phyloP scores from a whole-genome alignment of 352 stramenopile genomes.

The Phytopythium mirpurense region DNA sequence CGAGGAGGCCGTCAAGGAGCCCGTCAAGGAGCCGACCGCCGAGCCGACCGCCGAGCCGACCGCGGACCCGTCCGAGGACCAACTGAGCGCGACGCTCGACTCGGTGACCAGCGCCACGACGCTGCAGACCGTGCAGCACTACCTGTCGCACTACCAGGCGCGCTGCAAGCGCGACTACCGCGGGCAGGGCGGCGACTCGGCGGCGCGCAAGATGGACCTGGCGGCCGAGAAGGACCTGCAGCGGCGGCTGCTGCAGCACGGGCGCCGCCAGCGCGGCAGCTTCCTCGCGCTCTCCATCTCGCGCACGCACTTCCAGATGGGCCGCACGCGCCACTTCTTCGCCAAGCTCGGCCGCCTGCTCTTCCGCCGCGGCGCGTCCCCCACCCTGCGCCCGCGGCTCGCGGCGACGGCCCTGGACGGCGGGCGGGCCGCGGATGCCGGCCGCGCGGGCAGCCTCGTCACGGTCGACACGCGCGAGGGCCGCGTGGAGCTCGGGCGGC shows the following conservation, averaged over 20 bases:
- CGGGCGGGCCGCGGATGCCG: neutral
- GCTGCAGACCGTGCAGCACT: conserved; percentile 4
- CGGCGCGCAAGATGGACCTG: conserved; percentile 2
- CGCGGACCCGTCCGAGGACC: neutral
- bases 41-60: neutral
- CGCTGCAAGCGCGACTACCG: conserved; percentile 7
- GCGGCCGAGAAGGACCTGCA: conserved; percentile 8
- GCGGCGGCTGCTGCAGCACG: conserved; percentile 6
- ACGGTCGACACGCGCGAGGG: conserved; percentile 6
- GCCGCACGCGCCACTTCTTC: conserved; percentile 8
- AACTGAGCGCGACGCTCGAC: conserved; percentile 1
- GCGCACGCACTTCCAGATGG: conserved; percentile 7
- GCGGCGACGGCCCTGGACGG: neutral
- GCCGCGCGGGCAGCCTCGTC: conserved; percentile 1
- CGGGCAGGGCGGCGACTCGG: conserved; percentile 5
- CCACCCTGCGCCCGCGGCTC: neutral
- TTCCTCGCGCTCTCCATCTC: conserved; percentile 5
- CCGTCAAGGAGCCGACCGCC: neutral
- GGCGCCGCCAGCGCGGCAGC: conserved; percentile 5
- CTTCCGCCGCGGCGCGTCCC: conserved; percentile 1
- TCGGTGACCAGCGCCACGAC: neutral
- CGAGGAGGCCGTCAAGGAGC: neutral
- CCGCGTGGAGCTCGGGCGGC: conserved; percentile 5
- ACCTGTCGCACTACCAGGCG: conserved; percentile 8
- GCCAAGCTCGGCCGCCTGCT: conserved; percentile 7